Conservation (phyloP, 768 basidiomycete genomes). For the Cubamyces sp. region DNA sequence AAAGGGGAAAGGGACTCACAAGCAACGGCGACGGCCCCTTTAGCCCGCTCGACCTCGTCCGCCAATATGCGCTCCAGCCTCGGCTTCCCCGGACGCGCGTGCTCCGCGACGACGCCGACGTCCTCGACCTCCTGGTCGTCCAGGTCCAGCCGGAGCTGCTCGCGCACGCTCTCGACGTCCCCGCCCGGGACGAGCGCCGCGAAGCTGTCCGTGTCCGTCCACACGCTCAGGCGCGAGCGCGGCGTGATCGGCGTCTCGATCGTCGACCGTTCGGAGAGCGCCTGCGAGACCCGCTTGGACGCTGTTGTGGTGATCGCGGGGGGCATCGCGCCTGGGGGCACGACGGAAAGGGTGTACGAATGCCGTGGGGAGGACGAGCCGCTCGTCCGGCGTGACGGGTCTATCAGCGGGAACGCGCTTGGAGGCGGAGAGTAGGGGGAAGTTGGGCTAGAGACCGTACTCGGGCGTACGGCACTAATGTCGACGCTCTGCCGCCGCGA, state of each 20-base stretch:
- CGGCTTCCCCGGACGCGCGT: slow-evolving; percentile 68
- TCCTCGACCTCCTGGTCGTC: slow-evolving; percentile 63
- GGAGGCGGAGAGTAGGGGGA: slow-evolving; percentile 4
- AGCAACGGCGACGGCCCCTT: slow-evolving; percentile 65
- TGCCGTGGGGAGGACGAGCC: neutral
- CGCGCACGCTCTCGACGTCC: slow-evolving; percentile 29
- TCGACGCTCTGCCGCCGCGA: slow-evolving; percentile 5
- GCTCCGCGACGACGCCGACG: slow-evolving; percentile 61
- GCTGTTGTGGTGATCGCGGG: neutral
- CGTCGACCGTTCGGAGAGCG: slow-evolving; percentile 14
- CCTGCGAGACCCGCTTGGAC: slow-evolving; percentile 9
- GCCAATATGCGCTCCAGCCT: slow-evolving; percentile 62
- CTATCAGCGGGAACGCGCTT: slow-evolving; percentile 20
- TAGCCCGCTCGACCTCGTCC: slow-evolving; percentile 62
- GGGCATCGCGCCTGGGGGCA: neutral
- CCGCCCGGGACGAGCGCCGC: slow-evolving; percentile 32
- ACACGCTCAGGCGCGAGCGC: slow-evolving; percentile 25
- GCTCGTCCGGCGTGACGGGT: neutral
- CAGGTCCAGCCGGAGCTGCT: slow-evolving; percentile 48
- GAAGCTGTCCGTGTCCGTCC: slow-evolving; percentile 34
- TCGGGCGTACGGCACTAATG: slow-evolving; percentile 1
- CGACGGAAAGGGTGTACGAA: slow-evolving; percentile 18
- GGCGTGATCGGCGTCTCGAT: slow-evolving; percentile 17
- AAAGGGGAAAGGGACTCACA: slow-evolving; percentile 50
- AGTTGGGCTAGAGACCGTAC: neutral